Evolutionary conservation across 2,329 filamentous ascomycete genomes (phyloP), one percentile per base, ranked within the genome.

Genomic region (Pestalotiopsis sp.): DNA sequence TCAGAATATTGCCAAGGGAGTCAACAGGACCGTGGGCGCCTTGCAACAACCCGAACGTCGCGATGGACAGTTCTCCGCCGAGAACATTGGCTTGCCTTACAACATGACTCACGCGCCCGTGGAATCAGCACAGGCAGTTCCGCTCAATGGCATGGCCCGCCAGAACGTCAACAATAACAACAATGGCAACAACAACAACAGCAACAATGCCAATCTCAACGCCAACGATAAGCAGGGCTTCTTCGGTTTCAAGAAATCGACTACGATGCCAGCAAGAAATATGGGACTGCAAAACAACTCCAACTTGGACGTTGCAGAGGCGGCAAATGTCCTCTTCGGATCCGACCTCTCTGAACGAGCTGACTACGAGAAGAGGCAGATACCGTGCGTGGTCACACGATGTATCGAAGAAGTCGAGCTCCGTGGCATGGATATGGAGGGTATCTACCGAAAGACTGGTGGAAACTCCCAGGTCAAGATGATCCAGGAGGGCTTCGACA

Each of bases 331-430:
- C 0, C 87, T 98, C 4, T 98, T 98, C 76, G 96, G 96, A 23
- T 96, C 94, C 2, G 96, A 99, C 66, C 86, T 99, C 45, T 87
- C 91, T 59, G 92, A 94, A 75, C 91, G 96, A 71, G 92, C 94
- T 76, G 94, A 97, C 65, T 94, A 89, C 76, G 96, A 99, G 81
- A 93, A 93, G 72, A 91, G 93, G 66, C 91, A 95, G 75, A 95
- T 99, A 71, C 96, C 96, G 62, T 91, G 90, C 71, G 93, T 99
- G 36, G 93, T 99, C 58, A 95, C 91, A 62, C 92, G 94, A 62
- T 99, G 96, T 81, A 97, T 99, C 73, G 94, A 97, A 78, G 95
- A 99, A 81, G 96, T 99, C 52, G 96, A 99, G 80, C 84, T 96
- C 25, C 91, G 96, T 78, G 96, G 95, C 81, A 97, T 99, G 94